Evolutionary conservation across 2,329 filamentous ascomycete genomes (phyloP).

Genomic region (Periconia sp.): DNA sequence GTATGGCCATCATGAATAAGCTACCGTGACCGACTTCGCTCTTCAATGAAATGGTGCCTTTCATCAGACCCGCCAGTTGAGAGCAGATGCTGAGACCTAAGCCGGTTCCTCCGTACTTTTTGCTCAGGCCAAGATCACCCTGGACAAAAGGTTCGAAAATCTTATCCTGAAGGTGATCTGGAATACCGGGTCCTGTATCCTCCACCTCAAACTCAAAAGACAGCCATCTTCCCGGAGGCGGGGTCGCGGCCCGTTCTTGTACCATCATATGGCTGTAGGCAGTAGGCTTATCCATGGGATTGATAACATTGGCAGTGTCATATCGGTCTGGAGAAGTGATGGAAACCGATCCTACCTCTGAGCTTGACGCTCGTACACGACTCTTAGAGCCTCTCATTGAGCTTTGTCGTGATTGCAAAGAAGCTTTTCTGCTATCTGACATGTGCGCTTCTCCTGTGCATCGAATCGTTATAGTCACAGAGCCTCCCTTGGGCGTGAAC

Average conservation of each 20-base stretch:
- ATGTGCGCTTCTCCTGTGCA: conserved; percentile 67
- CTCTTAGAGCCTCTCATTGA: conserved; percentile 44
- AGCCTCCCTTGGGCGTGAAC: conserved; percentile 80
- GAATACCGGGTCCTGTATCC: conserved; percentile 87
- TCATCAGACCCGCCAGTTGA: conserved; percentile 84
- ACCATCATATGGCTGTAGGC: conserved; percentile 43
- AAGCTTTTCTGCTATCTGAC: conserved; percentile 52
- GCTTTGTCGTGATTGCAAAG: conserved; percentile 51
- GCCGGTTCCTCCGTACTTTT: conserved; percentile 88
- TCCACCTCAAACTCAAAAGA: conserved; percentile 87
- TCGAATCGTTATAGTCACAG: conserved; percentile 76
- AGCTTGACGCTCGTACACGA: conserved; percentile 36
- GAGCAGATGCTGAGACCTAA: conserved; percentile 88
- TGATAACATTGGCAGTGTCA: conserved; percentile 54
- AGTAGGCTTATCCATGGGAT: conserved; percentile 47
- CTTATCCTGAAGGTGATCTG: conserved; percentile 75
- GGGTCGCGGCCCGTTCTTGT: conserved; percentile 43
- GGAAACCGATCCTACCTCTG: conserved; percentile 37
- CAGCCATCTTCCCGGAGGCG: conserved; percentile 69
- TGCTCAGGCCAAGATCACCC: conserved; percentile 86
- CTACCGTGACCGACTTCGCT: conserved; percentile 78
- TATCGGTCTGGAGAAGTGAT: conserved; percentile 33
- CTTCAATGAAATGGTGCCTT: conserved; percentile 73
- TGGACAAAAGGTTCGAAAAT: conserved; percentile 96
- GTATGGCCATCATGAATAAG: conserved; percentile 82